phyloP scores from a whole-genome alignment of 208 protist species.

The Trypanosoma grayi region DNA sequence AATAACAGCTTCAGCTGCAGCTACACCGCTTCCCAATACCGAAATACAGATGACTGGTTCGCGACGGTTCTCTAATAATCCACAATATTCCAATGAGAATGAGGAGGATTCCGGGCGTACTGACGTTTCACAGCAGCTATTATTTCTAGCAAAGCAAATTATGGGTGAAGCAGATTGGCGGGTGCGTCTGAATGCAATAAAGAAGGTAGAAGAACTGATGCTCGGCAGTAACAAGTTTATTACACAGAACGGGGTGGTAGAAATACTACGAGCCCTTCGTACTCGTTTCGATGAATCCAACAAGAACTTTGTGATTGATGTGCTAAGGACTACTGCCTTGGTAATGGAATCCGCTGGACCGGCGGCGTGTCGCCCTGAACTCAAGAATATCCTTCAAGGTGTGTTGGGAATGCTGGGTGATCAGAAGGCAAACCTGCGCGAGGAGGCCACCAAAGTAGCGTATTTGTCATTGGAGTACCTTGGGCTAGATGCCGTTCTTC shows the following conservation, averaged over 20 bases:
- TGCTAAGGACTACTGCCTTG: constrained; percentile 58
- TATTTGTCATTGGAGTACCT: constrained; percentile 53
- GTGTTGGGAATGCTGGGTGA: constrained; percentile 75
- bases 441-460: constrained; percentile 65
- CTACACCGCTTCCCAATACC: not conserved
- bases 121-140: constrained; percentile 20
- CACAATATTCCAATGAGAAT: constrained; percentile 2
- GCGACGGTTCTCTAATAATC: not conserved
- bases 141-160: constrained; percentile 40
- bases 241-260: constrained; percentile 27
- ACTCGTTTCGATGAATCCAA: constrained; percentile 80
- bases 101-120: constrained; percentile 10
- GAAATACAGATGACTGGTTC: not conserved
- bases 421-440: constrained; percentile 73
- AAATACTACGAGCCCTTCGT: constrained; percentile 58
- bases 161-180: constrained; percentile 66
- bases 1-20: not conserved
- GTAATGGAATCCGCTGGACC: constrained; percentile 52
- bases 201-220: constrained; percentile 57
- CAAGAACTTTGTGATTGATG: constrained; percentile 88
- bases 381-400: constrained; percentile 59
- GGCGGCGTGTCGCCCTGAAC: constrained; percentile 37
- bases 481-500: constrained; percentile 65
- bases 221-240: constrained; percentile 36
- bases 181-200: constrained; percentile 64